Evolutionary conservation across 1,284 basidiomycete species (phyloP), one percentile per base, ranked within the genome.

Genomic region (Puccinia polysora): DNA sequence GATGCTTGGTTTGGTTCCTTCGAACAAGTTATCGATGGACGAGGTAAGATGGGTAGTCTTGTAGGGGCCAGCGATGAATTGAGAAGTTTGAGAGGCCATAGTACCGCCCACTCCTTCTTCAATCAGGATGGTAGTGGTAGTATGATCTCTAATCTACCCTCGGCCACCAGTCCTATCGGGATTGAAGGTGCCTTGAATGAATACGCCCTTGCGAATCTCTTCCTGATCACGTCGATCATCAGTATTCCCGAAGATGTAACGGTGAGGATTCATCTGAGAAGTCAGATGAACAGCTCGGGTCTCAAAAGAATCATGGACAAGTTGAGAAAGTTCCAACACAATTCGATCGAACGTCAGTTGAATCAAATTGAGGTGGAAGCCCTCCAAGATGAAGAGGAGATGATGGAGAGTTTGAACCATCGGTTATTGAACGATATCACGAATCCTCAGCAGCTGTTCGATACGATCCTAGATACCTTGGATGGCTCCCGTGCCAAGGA

Each of bases 1-100:
- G 88, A 88, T 75, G 91, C 86, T 75, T 97, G 92, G 94, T 90
- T 98, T 80, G 87, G 87, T 75, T 88, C 88, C 0, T 83, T 95
- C 74, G 89, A 94, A 77, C 82, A 82, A 45, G 86, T 86, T 4
- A 84, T 97, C 14, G 85, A 87, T 55, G 92, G 93, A 0, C 83
- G 92, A 73, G 95, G 96, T 0, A 89, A 88, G 79, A 95, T 97
- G 91, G 95, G 95, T 1, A 95, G 89, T 78, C 81, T 90, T 59
- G 95, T 98, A 7, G 95, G 96, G 1, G 90, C 91, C 8, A 94
- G 91, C 76, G 90, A 94, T 40, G 91, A 96, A 75, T 85, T 95
- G 73, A 86, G 85, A 78, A 86, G 85, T 34, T 50, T 79, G 50
- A 63, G 77, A 36, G 75, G 77, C 0, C 47, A 73, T 18, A 73